A percentile compares a stretch with the other conserved stretches of the same genome.
These are phyloP conservation scores for Trichoderma orchidacearum DNA, from an alignment of 495 filamentous ascomycete genomes.

Conservation along the genomic window DNA sequence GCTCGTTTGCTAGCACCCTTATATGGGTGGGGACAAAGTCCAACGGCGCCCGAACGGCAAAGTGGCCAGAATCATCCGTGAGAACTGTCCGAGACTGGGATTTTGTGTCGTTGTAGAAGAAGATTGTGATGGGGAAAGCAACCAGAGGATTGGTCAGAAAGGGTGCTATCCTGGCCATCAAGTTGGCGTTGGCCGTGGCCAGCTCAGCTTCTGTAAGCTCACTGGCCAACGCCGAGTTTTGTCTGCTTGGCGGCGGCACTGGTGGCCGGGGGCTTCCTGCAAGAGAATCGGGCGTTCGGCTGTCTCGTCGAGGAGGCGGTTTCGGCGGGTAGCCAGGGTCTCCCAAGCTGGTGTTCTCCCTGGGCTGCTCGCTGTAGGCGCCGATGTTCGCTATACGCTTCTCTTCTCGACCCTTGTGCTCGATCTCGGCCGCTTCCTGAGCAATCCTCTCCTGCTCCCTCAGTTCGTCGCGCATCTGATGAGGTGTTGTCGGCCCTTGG, in stretches of 20 bases:
- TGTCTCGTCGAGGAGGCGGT: constrained; percentile 1
- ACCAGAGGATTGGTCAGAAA: constrained; percentile 74
- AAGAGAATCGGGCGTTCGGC: constrained; percentile 11
- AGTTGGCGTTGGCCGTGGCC: constrained; percentile 63
- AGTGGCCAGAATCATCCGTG: constrained; percentile 83
- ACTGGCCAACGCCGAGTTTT: constrained; percentile 28
- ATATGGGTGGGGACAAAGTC: constrained; percentile 87
- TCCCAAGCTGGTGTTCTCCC: constrained; percentile 16
- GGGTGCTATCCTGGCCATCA: constrained; percentile 76
- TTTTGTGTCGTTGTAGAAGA: constrained; percentile 74
- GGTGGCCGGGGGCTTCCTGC: constrained; percentile 32
- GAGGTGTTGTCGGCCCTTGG: constrained; percentile 4
- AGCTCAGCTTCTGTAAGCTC: constrained; percentile 56
- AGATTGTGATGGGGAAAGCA: constrained; percentile 65
- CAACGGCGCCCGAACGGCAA: constrained; percentile 57
- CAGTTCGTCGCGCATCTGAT: constrained; percentile 21
- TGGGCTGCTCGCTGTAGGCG: constrained; percentile 31
- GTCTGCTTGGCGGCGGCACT: background rate
- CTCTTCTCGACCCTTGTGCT: constrained; percentile 54
- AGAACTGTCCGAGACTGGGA: constrained; percentile 67
- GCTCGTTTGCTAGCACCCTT: constrained; percentile 73
- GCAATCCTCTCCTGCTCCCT: constrained; percentile 48
- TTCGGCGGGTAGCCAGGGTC: constrained; percentile 11
- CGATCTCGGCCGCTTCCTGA: constrained; percentile 59
- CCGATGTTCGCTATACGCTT: constrained; percentile 56